Conservation (phyloP, 345 rosid species). For the Cardamine resedifolia region DNA sequence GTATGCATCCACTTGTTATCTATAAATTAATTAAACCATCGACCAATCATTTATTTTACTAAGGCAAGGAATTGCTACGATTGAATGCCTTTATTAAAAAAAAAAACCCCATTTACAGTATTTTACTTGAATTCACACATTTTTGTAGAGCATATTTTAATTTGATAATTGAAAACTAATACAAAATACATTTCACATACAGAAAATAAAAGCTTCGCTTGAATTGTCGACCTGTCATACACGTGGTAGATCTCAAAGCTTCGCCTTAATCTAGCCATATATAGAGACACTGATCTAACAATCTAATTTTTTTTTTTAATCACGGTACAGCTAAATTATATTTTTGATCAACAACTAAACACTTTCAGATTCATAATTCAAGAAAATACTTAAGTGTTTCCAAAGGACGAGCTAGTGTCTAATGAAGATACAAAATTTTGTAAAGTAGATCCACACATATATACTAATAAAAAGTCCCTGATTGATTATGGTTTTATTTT, state of each 20-base stretch:
- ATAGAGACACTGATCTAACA: constrained; percentile 1
- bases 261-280: constrained; percentile 8
- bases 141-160: neutral
- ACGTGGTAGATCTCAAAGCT: constrained; percentile 30
- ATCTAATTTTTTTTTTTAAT: neutral
- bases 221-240: constrained; percentile 25
- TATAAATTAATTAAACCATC: neutral
- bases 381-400: neutral
- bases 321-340: constrained; percentile 2
- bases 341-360: neutral
- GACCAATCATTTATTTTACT: neutral
- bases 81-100: too few relatives aligned
- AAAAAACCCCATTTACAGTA: too few relatives aligned
- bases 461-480: neutral
- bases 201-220: constrained; percentile 4
- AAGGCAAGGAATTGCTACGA: too few relatives aligned
- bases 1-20: constrained; percentile 20
- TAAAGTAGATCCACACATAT: neutral
- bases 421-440: neutral
- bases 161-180: neutral
- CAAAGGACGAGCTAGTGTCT: neutral
- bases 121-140: constrained; percentile 2
- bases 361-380: neutral
- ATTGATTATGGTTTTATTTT: neutral
- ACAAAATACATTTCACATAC: constrained; percentile 1